Evolutionary conservation across 1,284 basidiomycete species (phyloP), one percentile per base, ranked within the genome.

Genomic region (Trichosporon sp.): DNA sequence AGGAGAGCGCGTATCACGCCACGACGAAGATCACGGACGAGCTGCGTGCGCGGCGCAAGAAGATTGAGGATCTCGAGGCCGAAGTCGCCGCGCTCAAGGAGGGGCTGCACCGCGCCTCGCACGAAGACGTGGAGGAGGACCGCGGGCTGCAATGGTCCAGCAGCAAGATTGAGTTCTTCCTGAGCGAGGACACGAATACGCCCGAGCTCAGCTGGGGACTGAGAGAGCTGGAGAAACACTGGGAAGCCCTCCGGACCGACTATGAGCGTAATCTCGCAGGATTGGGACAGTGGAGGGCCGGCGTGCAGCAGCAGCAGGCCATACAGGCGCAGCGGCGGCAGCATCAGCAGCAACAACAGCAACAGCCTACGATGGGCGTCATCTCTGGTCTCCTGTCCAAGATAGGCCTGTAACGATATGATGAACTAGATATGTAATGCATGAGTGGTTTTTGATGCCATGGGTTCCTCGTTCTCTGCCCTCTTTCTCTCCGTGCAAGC

Each of bases 141-240:
- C 71, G 67, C 51, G 68, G 68, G 26, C 72, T 77, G n/a, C 73
- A 71, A 54, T 75, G 73, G 72, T 74, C 76, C 31, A 70, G 59
- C 21, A 68, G 75, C 70, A 77, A 77, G 76, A 73, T 83, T 70
- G 70, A 77, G 67, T 82, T 79, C 70, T 78, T 77, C 66, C 67
- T 80, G 31, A 74, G 73, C 54, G 81, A 80, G 66, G 80, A 81
- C 71, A 79, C 76, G 26, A 77, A 80, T 68, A 71, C 73, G 40
- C 70, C 77, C 54, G 79, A 81, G 69, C 67, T 83, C 14, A 70
- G 74, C 51, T 78, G 77, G 75, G 74, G 73, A 31, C 70, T 81
- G 56, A 67, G 76, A 26, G 72, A 74, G 48, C 72, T 83, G 70
- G 76, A 77, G 68, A 77, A 76, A 66, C 77, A 78, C 66, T 81